Percentiles rank a stretch among this genome's conserved stretches.
Evolutionary conservation across 306 rosid species (phyloP).

Genomic region (Psophocarpus tetragonolobus): DNA sequence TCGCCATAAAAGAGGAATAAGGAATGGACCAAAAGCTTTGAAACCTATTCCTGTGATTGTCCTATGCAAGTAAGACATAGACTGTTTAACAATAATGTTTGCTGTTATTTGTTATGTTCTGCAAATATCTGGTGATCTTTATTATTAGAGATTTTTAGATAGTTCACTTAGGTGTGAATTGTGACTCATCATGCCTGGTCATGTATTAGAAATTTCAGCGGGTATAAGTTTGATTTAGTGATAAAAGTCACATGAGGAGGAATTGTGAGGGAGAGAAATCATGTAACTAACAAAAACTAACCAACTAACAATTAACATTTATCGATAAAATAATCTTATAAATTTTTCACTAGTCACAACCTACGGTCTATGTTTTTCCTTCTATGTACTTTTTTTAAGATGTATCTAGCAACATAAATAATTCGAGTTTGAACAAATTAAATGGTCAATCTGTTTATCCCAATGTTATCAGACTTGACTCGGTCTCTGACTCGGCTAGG

Average conservation of each 20-base stretch:
- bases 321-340: too few relatives aligned
- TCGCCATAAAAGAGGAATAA: slow-evolving; percentile 63
- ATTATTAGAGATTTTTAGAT: neutral
- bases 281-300: too few relatives aligned
- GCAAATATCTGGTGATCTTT: neutral
- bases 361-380: neutral
- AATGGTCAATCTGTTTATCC: neutral
- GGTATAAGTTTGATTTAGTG: too few relatives aligned
- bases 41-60: slow-evolving; percentile 77
- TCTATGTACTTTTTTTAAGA: neutral
- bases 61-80: slow-evolving; percentile 67
- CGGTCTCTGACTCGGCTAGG: too few relatives aligned
- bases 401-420: neutral
- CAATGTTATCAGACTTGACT: too few relatives aligned
- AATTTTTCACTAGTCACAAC: too few relatives aligned
- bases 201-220: neutral
- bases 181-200: neutral
- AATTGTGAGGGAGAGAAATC: too few relatives aligned
- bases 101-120: neutral
- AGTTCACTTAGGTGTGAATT: neutral
- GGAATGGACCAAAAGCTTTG: slow-evolving; percentile 86
- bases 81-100: neutral
- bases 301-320: too few relatives aligned
- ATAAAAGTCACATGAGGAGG: too few relatives aligned
- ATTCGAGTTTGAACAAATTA: neutral